Conservation (phyloP, 2,329 filamentous ascomycete genomes). For the Hypoxylon sp. region DNA sequence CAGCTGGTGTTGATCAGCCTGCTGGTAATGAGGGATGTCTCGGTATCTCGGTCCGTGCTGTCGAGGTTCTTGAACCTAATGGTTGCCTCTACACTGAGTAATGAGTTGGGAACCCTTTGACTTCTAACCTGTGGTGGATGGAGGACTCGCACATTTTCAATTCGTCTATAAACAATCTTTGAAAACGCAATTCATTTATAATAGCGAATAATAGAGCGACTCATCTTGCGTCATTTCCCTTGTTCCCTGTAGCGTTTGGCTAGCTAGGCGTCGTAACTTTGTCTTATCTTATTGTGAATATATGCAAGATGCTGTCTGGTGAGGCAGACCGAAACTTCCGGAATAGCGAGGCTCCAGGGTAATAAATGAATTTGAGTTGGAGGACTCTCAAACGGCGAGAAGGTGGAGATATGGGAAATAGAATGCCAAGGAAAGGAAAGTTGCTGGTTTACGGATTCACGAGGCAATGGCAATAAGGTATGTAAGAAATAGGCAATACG, state of each 20-base stretch:
- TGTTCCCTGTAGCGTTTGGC: not conserved
- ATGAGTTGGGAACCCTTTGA: not conserved
- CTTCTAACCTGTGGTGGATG: not conserved
- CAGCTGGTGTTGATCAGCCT: conserved; percentile 54
- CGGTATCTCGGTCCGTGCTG: conserved; percentile 54
- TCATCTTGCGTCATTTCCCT: not conserved
- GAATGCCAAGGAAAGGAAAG: not conserved
- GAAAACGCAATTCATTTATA: not conserved
- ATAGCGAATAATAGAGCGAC: not conserved
- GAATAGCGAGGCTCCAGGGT: not conserved
- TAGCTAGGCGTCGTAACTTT: not conserved
- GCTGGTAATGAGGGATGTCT: conserved; percentile 58
- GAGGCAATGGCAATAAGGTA: not conserved
- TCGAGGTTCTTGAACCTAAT: conserved; percentile 53
- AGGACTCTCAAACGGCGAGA: not conserved
- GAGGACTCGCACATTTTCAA: not conserved
- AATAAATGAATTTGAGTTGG: no score
- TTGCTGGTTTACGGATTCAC: not conserved
- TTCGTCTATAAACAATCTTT: not conserved
- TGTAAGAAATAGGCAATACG: not conserved
- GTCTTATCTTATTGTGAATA: not conserved
- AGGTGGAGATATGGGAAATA: not conserved
- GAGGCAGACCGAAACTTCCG: not conserved
- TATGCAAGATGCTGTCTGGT: not conserved
- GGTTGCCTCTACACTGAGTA: conserved; percentile 57